Percentiles rank a stretch among this genome's conserved stretches.
Evolutionary conservation across 441 rosid species (phyloP).

Genomic region (Croton laevigatus): DNA sequence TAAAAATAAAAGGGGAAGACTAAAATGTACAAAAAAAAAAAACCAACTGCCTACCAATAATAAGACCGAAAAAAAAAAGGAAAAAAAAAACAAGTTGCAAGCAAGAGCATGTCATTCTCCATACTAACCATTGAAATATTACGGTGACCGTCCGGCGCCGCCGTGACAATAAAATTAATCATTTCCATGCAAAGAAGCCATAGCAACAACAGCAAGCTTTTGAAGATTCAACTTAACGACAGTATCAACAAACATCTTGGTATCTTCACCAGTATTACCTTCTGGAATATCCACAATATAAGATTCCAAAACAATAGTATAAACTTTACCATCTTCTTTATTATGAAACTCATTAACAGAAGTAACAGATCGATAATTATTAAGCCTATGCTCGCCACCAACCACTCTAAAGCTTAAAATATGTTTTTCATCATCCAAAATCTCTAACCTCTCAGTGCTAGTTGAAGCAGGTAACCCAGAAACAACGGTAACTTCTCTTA

Average conservation of each 20-base stretch:
- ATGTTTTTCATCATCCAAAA: conserved; percentile 61
- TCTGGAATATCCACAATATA: conserved; percentile 76
- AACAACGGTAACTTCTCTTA: conserved; percentile 69
- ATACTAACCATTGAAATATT: conserved; percentile 11
- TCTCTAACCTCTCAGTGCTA: conserved; percentile 81
- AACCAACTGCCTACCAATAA: conserved; percentile 3
- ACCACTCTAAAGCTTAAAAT: conserved; percentile 68
- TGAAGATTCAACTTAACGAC: conserved; percentile 64
- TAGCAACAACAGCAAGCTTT: conserved; percentile 25
- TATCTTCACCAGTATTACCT: conserved; percentile 70
- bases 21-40: conserved; percentile 19
- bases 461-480: conserved; percentile 88
- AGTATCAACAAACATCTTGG: conserved; percentile 81
- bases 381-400: conserved; percentile 82
- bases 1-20: too few species aligned
- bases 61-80: not conserved
- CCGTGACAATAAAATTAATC: conserved; percentile 15
- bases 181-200: conserved; percentile 30
- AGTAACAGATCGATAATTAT: conserved; percentile 64
- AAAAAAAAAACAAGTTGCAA: conserved; percentile 11
- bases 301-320: conserved; percentile 72
- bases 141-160: not conserved
- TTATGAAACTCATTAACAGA: conserved; percentile 61
- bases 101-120: not conserved
- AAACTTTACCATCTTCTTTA: conserved; percentile 31